Evolutionary conservation across 2,329 filamentous ascomycete species (phyloP).

Genomic region (Beauveria rudraprayagi): DNA sequence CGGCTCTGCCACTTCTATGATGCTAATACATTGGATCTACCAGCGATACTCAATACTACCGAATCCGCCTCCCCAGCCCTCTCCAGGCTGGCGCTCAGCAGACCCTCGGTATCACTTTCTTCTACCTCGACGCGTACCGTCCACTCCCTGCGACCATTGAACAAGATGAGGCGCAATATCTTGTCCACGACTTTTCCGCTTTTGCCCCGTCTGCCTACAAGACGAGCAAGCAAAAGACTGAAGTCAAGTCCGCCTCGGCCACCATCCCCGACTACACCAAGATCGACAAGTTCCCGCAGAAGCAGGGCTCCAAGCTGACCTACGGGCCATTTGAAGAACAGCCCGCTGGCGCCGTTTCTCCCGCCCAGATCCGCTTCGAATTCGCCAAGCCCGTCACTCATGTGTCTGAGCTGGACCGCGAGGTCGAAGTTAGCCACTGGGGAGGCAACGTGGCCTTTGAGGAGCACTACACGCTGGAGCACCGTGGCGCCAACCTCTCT

Average conservation of each 20-base stretch:
- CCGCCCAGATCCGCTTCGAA: conserved; percentile 79
- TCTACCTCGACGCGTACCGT: conserved; percentile 66
- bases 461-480: conserved; percentile 82
- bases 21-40: conserved; percentile 13
- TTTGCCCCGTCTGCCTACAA: conserved; percentile 78
- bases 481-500: conserved; percentile 73
- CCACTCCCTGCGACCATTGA: conserved; percentile 75
- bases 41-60: conserved; percentile 74
- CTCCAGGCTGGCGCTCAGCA: conserved; percentile 70
- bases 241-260: conserved; percentile 75
- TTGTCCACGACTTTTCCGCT: conserved; percentile 77
- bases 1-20: background rate
- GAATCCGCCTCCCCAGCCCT: conserved; percentile 67
- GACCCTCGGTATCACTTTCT: conserved; percentile 82
- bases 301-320: conserved; percentile 75
- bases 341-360: conserved; percentile 65
- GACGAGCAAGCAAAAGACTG: conserved; percentile 92
- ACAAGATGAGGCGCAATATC: conserved; percentile 82
- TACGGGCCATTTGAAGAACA: conserved; percentile 85
- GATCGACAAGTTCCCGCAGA: conserved; percentile 62
- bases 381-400: conserved; percentile 88
- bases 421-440: conserved; percentile 96
- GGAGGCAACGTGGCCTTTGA: conserved; percentile 93
- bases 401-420: conserved; percentile 71
- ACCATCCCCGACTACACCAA: conserved; percentile 81